Evolutionary conservation across 805 yeast species (phyloP).

Genomic region (Candida adriatica): DNA sequence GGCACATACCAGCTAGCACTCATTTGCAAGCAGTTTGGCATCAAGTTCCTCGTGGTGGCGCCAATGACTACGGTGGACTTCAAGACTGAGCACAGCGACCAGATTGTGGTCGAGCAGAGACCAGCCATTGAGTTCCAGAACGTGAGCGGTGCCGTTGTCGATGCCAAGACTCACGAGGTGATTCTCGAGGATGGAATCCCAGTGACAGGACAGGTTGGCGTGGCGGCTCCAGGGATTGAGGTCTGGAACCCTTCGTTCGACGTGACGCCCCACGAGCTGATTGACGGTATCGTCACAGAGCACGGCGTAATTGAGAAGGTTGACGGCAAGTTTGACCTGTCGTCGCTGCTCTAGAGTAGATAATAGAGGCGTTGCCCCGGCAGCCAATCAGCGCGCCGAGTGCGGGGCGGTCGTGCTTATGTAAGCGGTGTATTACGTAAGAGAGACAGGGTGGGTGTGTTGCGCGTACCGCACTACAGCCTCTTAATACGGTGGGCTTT

Average conservation of each 20-base stretch:
- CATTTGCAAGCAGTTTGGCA: constrained; percentile 54
- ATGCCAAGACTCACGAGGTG: constrained; percentile 22
- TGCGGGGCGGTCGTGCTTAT: no score
- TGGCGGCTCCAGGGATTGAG: constrained; percentile 76
- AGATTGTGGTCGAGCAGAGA: constrained; percentile 82
- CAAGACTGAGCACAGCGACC: constrained; percentile 57
- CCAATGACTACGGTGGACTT: constrained; percentile 88
- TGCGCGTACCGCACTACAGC: constrained; percentile 2
- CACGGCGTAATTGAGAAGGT: constrained; percentile 49
- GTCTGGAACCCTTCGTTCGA: constrained; percentile 98
- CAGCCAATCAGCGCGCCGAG: no score
- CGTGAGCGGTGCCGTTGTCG: constrained; percentile 60
- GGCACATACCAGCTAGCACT: constrained; percentile 90
- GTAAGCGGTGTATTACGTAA: no score
- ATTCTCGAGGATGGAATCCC: constrained; percentile 26
- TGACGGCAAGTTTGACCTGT: constrained; percentile 45
- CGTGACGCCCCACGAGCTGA: constrained; percentile 75
- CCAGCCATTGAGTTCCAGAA: constrained; percentile 73
- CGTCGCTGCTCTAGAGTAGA: no score
- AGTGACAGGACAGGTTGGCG: constrained; percentile 48
- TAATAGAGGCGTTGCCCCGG: no score
- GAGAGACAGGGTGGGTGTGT: constrained; percentile 5
- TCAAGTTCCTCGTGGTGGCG: constrained; percentile 90
- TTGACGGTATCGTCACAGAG: constrained; percentile 90
- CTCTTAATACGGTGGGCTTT: constrained; percentile 4